Percentiles rank a stretch among this genome's conserved stretches.
Conservation (phyloP, 2,329 filamentous ascomycete species). For the Stagonosporopsis tanaceti region DNA sequence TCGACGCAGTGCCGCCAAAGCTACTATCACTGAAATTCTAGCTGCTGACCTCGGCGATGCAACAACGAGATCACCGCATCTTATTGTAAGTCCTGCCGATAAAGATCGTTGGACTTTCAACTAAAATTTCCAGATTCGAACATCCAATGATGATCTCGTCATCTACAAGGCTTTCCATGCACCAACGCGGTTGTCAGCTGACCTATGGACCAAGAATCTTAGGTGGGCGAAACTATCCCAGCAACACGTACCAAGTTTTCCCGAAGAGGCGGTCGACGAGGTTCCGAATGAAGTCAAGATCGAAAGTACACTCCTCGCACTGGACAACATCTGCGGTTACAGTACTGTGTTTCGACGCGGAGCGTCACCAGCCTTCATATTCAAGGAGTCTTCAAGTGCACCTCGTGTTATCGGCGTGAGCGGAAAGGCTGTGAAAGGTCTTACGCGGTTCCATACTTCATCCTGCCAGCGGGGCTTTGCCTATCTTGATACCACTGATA, state of each 20-base stretch:
- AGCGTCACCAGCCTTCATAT: slow-evolving; percentile 77
- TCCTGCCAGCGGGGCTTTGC: slow-evolving; percentile 84
- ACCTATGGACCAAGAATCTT: slow-evolving; percentile 65
- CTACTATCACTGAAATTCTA: slow-evolving; percentile 78
- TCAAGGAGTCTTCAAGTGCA: slow-evolving; percentile 80
- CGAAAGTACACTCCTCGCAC: slow-evolving; percentile 62
- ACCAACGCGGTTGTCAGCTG: slow-evolving; percentile 47
- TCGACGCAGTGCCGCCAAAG: slow-evolving; percentile 74
- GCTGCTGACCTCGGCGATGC: slow-evolving; percentile 85
- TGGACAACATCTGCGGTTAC: slow-evolving; percentile 76
- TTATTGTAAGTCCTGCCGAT: slow-evolving; percentile 69
- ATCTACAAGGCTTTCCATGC: slow-evolving; percentile 82
- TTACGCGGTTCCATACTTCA: slow-evolving; percentile 79
- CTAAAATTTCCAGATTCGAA: slow-evolving; percentile 68
- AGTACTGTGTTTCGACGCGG: slow-evolving; percentile 85
- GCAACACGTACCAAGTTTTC: slow-evolving; percentile 67
- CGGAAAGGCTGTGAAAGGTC: slow-evolving; percentile 71
- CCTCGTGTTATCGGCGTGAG: slow-evolving; percentile 79
- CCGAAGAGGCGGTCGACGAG: slow-evolving; percentile 58
- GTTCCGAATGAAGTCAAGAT: slow-evolving; percentile 56
- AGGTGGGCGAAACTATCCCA: slow-evolving; percentile 81
- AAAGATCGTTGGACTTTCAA: slow-evolving; percentile 4
- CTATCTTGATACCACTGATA: slow-evolving; percentile 69
- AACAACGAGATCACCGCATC: slow-evolving; percentile 73
- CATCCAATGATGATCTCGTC: slow-evolving; percentile 80